A percentile compares a stretch with the other conserved stretches of the same genome.
Evolutionary conservation across 2,329 filamentous ascomycete genomes (phyloP).

Genomic region (Fusarium sp.): DNA sequence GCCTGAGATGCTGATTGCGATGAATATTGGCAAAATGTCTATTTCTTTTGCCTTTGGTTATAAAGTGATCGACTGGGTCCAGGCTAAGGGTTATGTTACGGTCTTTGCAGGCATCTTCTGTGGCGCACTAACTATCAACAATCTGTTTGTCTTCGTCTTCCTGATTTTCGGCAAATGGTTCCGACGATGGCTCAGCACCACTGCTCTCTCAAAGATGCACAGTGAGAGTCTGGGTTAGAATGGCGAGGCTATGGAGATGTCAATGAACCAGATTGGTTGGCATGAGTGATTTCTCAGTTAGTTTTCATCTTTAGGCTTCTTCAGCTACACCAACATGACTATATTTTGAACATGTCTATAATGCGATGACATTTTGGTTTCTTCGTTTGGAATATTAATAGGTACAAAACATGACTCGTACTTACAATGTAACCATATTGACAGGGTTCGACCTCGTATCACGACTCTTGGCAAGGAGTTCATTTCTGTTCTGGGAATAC

Average conservation of each 20-base stretch:
- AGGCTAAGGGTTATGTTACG: not conserved
- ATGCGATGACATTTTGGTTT: too few species aligned
- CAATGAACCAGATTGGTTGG: not conserved
- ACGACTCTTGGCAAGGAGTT: not conserved
- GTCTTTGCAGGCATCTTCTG: not conserved
- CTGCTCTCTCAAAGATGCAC: not conserved
- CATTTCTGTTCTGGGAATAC: not conserved
- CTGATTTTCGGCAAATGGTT: not conserved
- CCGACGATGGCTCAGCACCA: not conserved
- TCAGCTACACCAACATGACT: too few species aligned
- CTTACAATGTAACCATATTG: not conserved
- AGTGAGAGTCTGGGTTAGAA: not conserved
- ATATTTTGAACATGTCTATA: too few species aligned
- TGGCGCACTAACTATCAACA: not conserved
- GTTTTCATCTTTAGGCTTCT: not conserved
- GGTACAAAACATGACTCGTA: not conserved
- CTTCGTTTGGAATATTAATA: not conserved
- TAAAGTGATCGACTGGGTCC: not conserved
- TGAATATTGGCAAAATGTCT: not conserved
- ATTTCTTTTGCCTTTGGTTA: not conserved
- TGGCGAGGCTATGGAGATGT: not conserved
- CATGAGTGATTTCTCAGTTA: not conserved
- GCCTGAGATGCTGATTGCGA: not conserved
- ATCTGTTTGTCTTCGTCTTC: not conserved
- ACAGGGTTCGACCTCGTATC: not conserved